phyloP scores from a whole-genome alignment of 2,329 filamentous ascomycete species.

The Penicillium sp. region DNA sequence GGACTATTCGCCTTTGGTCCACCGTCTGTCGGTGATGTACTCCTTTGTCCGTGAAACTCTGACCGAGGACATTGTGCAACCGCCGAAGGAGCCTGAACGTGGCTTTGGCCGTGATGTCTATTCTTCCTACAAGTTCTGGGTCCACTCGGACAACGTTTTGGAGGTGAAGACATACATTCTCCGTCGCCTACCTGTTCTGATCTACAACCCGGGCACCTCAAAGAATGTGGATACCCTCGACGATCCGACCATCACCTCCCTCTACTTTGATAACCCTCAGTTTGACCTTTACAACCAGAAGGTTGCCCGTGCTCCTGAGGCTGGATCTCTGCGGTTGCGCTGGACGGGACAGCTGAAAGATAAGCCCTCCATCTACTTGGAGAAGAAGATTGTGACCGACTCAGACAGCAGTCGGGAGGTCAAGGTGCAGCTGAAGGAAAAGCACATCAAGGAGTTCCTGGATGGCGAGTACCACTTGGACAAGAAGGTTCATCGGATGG shows the following conservation, averaged over 20 bases:
- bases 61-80: slow-evolving; percentile 37
- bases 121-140: slow-evolving; percentile 92
- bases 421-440: slow-evolving; percentile 85
- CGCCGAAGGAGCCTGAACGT: slow-evolving; percentile 54
- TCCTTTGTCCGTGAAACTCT: slow-evolving; percentile 86
- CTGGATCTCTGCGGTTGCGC: slow-evolving; percentile 78
- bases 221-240: slow-evolving; percentile 75
- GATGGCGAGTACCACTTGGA: slow-evolving; percentile 88
- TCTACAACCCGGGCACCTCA: slow-evolving; percentile 84
- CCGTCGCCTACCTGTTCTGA: slow-evolving; percentile 82
- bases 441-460: slow-evolving; percentile 86
- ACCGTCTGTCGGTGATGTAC: slow-evolving; percentile 90
- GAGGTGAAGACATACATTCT: slow-evolving; percentile 97
- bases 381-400: slow-evolving; percentile 82
- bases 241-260: slow-evolving; percentile 88
- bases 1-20: slow-evolving; percentile 85
- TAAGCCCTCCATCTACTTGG: slow-evolving; percentile 77
- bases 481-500: slow-evolving; percentile 82
- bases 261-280: slow-evolving; percentile 89
- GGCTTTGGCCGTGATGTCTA: slow-evolving; percentile 65
- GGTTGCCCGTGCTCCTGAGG: slow-evolving; percentile 71
- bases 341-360: slow-evolving; percentile 87
- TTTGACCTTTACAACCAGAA: slow-evolving; percentile 88
- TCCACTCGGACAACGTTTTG: slow-evolving; percentile 90
- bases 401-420: slow-evolving; percentile 76